These are phyloP conservation scores for Microbotryomycetes sp. DNA, from an alignment of 1,284 basidiomycete genomes.

Conservation along the genomic window DNA sequence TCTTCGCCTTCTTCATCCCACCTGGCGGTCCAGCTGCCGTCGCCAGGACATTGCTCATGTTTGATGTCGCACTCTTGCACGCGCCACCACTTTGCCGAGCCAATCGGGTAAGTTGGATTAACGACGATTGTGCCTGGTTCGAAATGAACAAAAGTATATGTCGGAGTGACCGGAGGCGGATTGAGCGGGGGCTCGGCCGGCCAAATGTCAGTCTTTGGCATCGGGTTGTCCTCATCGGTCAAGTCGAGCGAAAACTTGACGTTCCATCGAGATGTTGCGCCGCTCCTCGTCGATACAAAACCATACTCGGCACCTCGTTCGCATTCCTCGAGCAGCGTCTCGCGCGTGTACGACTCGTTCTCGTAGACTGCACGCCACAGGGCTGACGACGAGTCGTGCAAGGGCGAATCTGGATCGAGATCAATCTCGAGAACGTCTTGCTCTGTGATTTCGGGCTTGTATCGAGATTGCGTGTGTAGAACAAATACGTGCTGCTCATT, in stretches of 20 bases:
- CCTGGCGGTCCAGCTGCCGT: conserved; percentile 1
- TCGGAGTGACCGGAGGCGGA: neutral
- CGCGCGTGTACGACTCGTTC: neutral
- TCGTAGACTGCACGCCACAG: neutral
- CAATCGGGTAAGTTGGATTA: neutral
- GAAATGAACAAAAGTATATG: conserved; percentile 1
- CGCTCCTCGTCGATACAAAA: neutral
- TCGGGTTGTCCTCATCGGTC: neutral
- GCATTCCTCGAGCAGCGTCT: neutral
- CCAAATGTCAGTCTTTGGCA: neutral
- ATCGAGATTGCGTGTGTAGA: neutral
- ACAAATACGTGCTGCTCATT: conserved; percentile 1
- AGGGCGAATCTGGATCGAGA: neutral
- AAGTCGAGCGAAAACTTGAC: neutral
- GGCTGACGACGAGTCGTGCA: neutral
- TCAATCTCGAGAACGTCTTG: neutral
- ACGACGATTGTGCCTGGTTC: neutral
- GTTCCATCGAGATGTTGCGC: neutral
- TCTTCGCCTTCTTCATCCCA: conserved; percentile 2
- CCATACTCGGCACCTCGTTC: neutral
- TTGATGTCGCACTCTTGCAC: neutral
- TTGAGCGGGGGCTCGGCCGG: neutral
- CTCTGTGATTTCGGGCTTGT: neutral
- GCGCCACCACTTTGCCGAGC: neutral
- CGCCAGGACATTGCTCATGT: conserved; percentile 1